Evolutionary conservation across 2,329 filamentous ascomycete species (phyloP).

Genomic region (Diplocarpon rosae): DNA sequence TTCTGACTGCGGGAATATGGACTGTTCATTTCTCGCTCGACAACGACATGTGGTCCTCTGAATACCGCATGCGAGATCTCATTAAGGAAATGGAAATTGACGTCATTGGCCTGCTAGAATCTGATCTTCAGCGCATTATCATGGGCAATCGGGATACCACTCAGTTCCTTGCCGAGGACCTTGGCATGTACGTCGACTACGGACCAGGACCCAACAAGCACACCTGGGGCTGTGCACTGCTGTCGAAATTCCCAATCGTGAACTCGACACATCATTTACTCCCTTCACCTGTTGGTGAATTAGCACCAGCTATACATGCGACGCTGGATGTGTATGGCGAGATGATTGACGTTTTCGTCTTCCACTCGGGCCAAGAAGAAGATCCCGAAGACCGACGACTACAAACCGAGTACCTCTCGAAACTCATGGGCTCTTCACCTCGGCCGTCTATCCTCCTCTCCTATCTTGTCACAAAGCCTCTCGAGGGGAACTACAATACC

Average conservation of each 20-base stretch:
- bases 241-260: slow-evolving; percentile 95
- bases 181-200: slow-evolving; percentile 98
- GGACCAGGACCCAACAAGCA: slow-evolving; percentile 98
- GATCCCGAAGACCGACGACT: slow-evolving; percentile 83
- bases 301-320: slow-evolving; percentile 94
- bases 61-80: slow-evolving; percentile 83
- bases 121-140: slow-evolving; percentile 92
- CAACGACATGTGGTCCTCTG: slow-evolving; percentile 98
- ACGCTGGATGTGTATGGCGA: slow-evolving; percentile 88
- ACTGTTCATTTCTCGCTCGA: slow-evolving; percentile 97
- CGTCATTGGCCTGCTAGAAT: slow-evolving; percentile 87
- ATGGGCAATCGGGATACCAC: slow-evolving; percentile 98
- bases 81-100: slow-evolving; percentile 95
- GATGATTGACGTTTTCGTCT: slow-evolving; percentile 87
- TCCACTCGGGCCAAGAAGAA: slow-evolving; percentile 97
- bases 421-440: slow-evolving; percentile 73
- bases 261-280: slow-evolving; percentile 95
- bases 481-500: slow-evolving; percentile 91
- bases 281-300: slow-evolving; percentile 84
- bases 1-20: slow-evolving; percentile 94
- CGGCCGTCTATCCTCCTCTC: slow-evolving; percentile 78
- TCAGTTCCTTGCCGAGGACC: slow-evolving; percentile 86
- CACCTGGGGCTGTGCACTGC: slow-evolving; percentile 86
- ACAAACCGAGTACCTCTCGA: slow-evolving; percentile 75
- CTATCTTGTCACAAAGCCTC: slow-evolving; percentile 85